Conservation (phyloP, 192 early-diverging fungal genomes). For the Geranomyces variabilis region DNA sequence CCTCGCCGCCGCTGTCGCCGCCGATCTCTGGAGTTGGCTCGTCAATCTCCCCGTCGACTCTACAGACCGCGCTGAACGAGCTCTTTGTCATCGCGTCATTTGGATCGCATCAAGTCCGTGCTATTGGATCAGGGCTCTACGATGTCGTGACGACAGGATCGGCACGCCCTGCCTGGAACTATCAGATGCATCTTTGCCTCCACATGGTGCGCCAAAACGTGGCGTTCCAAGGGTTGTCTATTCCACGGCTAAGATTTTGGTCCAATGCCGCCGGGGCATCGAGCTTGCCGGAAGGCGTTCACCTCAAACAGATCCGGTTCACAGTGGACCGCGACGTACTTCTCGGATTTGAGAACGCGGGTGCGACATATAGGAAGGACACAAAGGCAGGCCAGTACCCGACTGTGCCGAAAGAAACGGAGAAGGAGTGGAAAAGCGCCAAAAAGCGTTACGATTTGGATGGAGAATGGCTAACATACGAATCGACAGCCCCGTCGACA, state of each 20-base stretch:
- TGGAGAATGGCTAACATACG: conserved; percentile 41
- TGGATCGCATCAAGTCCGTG: conserved; percentile 26
- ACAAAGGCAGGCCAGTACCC: conserved; percentile 26
- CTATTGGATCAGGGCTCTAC: conserved; percentile 11
- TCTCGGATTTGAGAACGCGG: conserved; percentile 34
- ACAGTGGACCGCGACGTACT: conserved; percentile 19
- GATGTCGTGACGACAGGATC: not conserved
- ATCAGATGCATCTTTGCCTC: conserved; percentile 26
- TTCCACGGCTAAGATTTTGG: conserved; percentile 22
- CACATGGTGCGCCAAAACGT: conserved; percentile 35
- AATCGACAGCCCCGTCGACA: not conserved
- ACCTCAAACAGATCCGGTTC: conserved; percentile 12
- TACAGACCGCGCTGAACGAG: conserved; percentile 2
- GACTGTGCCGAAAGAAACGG: conserved; percentile 23
- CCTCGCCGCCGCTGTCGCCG: too few species aligned
- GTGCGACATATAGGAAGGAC: conserved; percentile 2
- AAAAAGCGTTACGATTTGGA: conserved; percentile 35
- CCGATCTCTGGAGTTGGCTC: too few species aligned
- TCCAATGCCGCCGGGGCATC: conserved; percentile 4
- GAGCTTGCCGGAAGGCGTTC: conserved; percentile 13
- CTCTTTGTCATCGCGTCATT: conserved; percentile 9
- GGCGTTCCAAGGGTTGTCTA: conserved; percentile 16
- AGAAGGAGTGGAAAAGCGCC: not conserved
- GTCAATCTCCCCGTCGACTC: too few species aligned
- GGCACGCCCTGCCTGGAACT: conserved; percentile 22